Conservation (phyloP, 805 yeast species). For the Sporopachydermia lactativora region DNA sequence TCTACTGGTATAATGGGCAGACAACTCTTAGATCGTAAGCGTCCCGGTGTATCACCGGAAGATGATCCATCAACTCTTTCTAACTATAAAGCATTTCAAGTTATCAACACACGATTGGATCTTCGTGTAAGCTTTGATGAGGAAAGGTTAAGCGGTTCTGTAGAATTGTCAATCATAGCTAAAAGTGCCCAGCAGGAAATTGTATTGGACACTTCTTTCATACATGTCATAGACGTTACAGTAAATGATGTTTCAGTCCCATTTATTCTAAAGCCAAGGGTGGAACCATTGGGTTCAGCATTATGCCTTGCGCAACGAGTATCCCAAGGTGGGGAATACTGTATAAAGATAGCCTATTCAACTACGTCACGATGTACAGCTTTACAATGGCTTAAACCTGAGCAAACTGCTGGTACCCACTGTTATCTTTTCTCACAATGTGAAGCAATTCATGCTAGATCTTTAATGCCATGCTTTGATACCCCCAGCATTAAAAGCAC, state of each 20-base stretch:
- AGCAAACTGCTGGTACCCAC: constrained; percentile 45
- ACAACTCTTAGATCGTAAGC: neutral
- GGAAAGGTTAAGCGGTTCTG: neutral
- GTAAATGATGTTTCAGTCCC: constrained; percentile 11
- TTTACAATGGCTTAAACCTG: constrained; percentile 51
- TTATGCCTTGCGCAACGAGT: constrained; percentile 22
- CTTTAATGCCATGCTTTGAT: constrained; percentile 66
- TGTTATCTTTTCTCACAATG: constrained; percentile 62
- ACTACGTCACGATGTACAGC: constrained; percentile 61
- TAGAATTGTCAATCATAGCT: neutral
- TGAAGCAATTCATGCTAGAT: constrained; percentile 69
- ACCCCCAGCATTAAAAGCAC: constrained; percentile 61
- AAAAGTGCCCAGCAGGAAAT: constrained; percentile 16
- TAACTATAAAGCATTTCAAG: constrained; percentile 41
- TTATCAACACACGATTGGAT: constrained; percentile 37
- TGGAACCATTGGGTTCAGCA: constrained; percentile 48
- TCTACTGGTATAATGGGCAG: neutral
- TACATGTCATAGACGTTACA: constrained; percentile 14
- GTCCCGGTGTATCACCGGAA: constrained; percentile 35
- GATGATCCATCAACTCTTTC: constrained; percentile 70
- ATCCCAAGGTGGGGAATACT: neutral
- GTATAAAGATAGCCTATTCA: constrained; percentile 22
- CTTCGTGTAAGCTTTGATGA: constrained; percentile 26
- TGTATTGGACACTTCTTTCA: constrained; percentile 43
- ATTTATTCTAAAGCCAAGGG: constrained; percentile 25